Evolutionary conservation across 495 filamentous ascomycete species (phyloP).

Genomic region (Sphaerosporella brunnea): DNA sequence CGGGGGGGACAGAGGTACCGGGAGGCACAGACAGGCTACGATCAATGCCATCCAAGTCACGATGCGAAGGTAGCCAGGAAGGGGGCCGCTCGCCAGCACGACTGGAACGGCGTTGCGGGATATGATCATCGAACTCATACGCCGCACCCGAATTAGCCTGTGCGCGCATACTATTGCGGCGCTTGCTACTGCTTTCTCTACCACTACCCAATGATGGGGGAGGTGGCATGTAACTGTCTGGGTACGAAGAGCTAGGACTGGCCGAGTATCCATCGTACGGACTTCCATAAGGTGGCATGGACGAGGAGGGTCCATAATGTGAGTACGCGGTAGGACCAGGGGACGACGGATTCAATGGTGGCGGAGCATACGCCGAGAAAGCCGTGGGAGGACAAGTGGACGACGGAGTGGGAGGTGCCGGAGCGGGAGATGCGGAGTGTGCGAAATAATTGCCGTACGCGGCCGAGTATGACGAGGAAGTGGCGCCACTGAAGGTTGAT

Average conservation of each 20-base stretch:
- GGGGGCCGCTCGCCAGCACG: slow-evolving; percentile 17
- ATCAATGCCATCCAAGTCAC: slow-evolving; percentile 9
- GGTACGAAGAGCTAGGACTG: slow-evolving; percentile 10
- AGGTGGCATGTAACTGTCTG: slow-evolving; percentile 19
- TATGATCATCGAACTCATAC: slow-evolving; percentile 13
- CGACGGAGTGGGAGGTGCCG: slow-evolving; percentile 14
- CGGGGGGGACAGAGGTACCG: slow-evolving; percentile 2
- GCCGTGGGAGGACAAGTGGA: slow-evolving; percentile 19
- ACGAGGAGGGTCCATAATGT: slow-evolving; percentile 18
- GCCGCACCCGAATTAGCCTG: slow-evolving; percentile 18
- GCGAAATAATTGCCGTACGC: slow-evolving; percentile 13
- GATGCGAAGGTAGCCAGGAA: slow-evolving; percentile 9
- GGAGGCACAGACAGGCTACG: slow-evolving; percentile 20
- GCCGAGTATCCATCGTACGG: slow-evolving; percentile 9
- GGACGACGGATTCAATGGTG: slow-evolving; percentile 17
- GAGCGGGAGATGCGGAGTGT: slow-evolving; percentile 14
- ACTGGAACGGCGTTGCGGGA: slow-evolving; percentile 14
- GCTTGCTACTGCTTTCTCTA: slow-evolving; percentile 6
- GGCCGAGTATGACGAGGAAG: neutral
- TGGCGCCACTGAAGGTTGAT: slow-evolving; percentile 16
- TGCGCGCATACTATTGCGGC: slow-evolving; percentile 22
- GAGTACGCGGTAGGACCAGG: slow-evolving; percentile 18
- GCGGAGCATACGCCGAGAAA: slow-evolving; percentile 22
- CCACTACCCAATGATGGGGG: slow-evolving; percentile 11
- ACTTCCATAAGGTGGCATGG: slow-evolving; percentile 12